Percentiles rank a stretch among this genome's conserved stretches.
phyloP scores from a whole-genome alignment of 225 moss, liverwort and hornwort genomes.

The Rhytidiadelphus loreus region DNA sequence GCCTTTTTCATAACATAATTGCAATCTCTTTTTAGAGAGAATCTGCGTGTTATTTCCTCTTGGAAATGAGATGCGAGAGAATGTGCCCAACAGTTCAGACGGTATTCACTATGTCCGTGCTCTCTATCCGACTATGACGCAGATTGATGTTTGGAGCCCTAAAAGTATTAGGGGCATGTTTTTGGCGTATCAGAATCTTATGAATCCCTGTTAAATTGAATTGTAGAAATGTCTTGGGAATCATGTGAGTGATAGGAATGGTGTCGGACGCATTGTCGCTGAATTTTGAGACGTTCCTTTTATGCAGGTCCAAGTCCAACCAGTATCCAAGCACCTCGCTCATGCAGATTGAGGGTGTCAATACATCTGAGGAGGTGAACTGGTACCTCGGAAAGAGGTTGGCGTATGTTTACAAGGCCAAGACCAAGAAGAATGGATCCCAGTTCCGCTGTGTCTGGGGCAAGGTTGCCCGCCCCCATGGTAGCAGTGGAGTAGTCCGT shows the following conservation, averaged over 20 bases:
- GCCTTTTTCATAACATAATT: neutral
- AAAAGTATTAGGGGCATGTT: neutral
- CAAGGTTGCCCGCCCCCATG: conserved; percentile 35
- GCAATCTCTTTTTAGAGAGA: neutral
- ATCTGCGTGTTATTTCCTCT: too few relatives aligned
- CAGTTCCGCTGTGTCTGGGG: conserved; percentile 91
- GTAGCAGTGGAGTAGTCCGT: conserved; percentile 81
- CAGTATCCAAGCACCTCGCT: conserved; percentile 89
- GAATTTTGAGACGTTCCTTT: neutral
- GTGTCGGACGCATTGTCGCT: neutral
- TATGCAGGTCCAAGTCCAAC: conserved; percentile 76
- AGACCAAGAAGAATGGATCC: conserved; percentile 79
- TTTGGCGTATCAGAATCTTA: too few relatives aligned
- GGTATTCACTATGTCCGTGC: neutral
- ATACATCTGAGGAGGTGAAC: conserved; percentile 79
- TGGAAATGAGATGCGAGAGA: neutral
- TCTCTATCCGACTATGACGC: neutral
- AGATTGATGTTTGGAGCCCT: neutral
- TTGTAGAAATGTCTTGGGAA: neutral
- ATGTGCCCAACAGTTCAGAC: neutral
- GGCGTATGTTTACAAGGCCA: conserved; percentile 38
- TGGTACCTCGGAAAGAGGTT: conserved; percentile 69
- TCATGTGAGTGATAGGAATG: too few relatives aligned
- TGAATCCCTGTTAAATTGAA: neutral
- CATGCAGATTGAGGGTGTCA: conserved; percentile 88